Evolutionary conservation across 1,139 yeast genomes (phyloP), one percentile per base, ranked within the genome.

Genomic region (Pichia inconspicua): DNA sequence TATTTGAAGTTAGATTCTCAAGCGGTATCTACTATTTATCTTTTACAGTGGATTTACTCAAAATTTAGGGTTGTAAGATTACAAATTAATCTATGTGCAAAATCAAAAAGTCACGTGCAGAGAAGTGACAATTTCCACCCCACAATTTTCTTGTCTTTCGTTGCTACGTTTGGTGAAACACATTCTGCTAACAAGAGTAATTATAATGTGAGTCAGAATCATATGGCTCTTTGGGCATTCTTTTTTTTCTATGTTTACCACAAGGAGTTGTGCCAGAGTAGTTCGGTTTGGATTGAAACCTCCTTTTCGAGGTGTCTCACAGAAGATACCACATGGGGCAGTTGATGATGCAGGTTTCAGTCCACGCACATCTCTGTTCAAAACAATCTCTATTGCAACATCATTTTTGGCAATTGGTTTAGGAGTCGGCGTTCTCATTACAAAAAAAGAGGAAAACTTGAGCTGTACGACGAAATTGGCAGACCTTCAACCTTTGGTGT

Each of bases 401-500:
- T 45, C 52, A 12, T 52, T 47, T 45, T 41, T 53, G n/a, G 36
- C 49, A 5, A 11, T 46, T 15, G 56, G 56, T n/a, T 46, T 47
- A 31, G 35, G 43, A 5, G 4, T 47, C 22, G 56, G 55, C 3
- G 43, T 40, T 31, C 8, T 22, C 12, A 3, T 46, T 3, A 30
- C 51, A 9, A 38, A 41, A 28, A 38, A 46, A 3, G 36, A 42
- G 6, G 42, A 37, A 36, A 37, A 41, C 5, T 22, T 37, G 11
- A 41, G 41, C 1, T 47, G 55, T 6, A 53, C 55, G 0, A 54
- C 55, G 8, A 50, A 47, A 41, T 27, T 55, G 11, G 9, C 36
- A 2, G 45, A 46, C 19, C 52, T 75, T 2, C 44, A 56, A 1
- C 61, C 74, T 8, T 71, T 77, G 2, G 50, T 58, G 38, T 78